A percentile compares a stretch with the other conserved stretches of the same genome.
Conservation (phyloP, 2,329 filamentous ascomycete genomes). For the Trichoderma afroharzianum region DNA sequence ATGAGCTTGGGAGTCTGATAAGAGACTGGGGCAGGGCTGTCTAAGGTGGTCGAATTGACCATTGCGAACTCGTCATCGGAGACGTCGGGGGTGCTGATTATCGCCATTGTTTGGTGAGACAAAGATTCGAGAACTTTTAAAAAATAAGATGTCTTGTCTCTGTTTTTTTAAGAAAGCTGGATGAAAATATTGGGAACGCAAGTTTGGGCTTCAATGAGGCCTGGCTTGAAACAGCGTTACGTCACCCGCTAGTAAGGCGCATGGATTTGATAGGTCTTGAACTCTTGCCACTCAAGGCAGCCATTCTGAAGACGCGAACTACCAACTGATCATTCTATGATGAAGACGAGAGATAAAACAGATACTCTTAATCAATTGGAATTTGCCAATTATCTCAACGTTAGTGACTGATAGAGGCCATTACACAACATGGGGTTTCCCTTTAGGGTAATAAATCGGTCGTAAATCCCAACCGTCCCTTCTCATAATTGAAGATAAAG, state of each 20-base stretch:
- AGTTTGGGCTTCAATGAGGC: not conserved
- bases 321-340: not conserved
- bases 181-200: not conserved
- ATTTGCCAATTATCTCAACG: not conserved
- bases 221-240: not conserved
- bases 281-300: not conserved
- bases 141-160: not conserved
- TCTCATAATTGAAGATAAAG: not conserved
- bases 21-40: not conserved
- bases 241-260: not conserved
- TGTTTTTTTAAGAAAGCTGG: not conserved
- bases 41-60: not conserved
- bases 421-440: not conserved
- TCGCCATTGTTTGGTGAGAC: not conserved
- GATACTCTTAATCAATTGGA: not conserved
- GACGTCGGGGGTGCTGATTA: not conserved
- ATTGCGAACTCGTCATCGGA: constrained; percentile 9
- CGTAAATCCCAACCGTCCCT: not conserved
- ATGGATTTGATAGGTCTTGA: not conserved
- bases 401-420: not conserved
- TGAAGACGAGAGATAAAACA: not conserved
- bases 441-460: not conserved
- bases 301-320: not conserved
- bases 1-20: constrained; percentile 3
- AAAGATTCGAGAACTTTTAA: not conserved